phyloP scores from a whole-genome alignment of 345 rosid species.

The Durio zibethinus region DNA sequence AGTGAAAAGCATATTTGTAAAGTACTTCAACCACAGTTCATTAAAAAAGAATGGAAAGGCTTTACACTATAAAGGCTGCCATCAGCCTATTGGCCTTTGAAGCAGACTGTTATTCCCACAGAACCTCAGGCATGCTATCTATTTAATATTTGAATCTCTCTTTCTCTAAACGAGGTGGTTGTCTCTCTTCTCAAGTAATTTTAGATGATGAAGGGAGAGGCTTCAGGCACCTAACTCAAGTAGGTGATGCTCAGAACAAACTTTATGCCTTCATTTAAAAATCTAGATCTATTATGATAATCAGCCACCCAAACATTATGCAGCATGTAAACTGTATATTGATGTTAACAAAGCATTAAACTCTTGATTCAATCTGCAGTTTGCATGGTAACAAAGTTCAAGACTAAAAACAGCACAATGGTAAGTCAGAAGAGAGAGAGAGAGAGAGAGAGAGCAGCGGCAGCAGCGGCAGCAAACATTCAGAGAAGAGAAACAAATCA shows the following conservation, averaged over 20 bases:
- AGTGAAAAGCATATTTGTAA: background rate
- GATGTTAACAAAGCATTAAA: background rate
- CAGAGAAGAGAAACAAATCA: conserved; percentile 1
- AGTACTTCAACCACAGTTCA: background rate
- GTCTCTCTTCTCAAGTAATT: background rate
- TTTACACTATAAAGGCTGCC: background rate
- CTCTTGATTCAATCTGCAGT: background rate
- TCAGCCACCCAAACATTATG: background rate
- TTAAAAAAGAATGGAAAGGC: background rate
- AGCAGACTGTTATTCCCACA: background rate
- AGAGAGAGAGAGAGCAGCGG: no score
- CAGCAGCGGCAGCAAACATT: background rate
- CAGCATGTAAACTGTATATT: background rate
- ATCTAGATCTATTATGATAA: background rate
- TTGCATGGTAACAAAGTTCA: background rate
- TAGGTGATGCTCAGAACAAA: background rate
- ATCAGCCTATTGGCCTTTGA: background rate
- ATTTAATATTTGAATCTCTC: background rate
- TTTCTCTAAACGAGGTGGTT: background rate
- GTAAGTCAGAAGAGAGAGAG: background rate
- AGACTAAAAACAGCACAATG: background rate
- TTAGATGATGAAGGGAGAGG: background rate
- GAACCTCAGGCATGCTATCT: background rate
- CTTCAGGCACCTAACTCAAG: background rate
- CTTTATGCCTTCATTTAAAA: background rate